phyloP scores from a whole-genome alignment of 345 rosid species.

The Dipteronia dyeriana region DNA sequence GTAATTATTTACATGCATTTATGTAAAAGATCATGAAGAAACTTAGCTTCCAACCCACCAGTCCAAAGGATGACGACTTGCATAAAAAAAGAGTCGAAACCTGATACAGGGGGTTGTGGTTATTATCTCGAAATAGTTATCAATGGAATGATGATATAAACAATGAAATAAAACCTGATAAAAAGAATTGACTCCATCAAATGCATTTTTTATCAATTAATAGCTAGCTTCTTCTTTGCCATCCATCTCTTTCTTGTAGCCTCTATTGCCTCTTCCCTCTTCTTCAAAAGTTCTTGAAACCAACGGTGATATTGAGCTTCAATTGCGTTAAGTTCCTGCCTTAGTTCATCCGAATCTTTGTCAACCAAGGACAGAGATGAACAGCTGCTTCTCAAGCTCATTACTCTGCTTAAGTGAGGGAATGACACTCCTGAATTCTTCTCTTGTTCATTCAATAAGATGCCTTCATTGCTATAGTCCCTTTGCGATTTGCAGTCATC shows the following conservation, averaged over 20 bases:
- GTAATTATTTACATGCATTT: constrained; percentile 3
- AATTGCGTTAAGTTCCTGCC: constrained; percentile 59
- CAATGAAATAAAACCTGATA: neutral
- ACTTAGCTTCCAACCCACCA: neutral
- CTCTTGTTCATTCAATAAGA: constrained; percentile 23
- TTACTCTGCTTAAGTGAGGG: constrained; percentile 29
- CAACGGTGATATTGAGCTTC: constrained; percentile 65
- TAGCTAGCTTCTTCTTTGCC: constrained; percentile 38
- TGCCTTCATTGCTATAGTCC: constrained; percentile 29
- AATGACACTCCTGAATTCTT: constrained; percentile 30
- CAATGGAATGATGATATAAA: neutral
- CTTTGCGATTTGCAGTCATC: constrained; percentile 29
- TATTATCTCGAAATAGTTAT: constrained; percentile 3
- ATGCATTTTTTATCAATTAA: constrained; percentile 17
- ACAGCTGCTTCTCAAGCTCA: constrained; percentile 43
- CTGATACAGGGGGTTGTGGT: constrained; percentile 7
- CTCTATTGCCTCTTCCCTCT: constrained; percentile 75
- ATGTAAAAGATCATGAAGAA: too few species aligned
- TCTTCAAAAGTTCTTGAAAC: constrained; percentile 55
- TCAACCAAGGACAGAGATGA: constrained; percentile 28
- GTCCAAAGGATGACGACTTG: constrained; percentile 13
- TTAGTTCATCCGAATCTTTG: constrained; percentile 48
- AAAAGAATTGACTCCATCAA: neutral
- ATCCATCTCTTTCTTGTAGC: constrained; percentile 62
- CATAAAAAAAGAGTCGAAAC: constrained; percentile 20